These are phyloP conservation scores for Aeminium ludgeri DNA, from an alignment of 495 filamentous ascomycete species.

Conservation along the genomic window DNA sequence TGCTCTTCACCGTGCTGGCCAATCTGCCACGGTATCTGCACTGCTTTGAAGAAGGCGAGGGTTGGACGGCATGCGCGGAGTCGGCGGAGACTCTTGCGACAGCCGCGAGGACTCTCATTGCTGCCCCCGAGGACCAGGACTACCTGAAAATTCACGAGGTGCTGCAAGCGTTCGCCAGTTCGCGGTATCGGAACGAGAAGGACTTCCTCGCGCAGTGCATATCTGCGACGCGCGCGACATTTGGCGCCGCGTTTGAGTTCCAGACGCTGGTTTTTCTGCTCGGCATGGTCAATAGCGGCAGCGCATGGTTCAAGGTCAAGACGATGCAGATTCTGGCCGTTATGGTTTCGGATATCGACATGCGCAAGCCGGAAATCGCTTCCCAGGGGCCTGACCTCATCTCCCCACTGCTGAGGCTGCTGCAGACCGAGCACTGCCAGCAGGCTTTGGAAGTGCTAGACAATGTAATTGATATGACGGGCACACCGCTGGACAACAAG, in stretches of 20 bases:
- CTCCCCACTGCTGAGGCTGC: slow-evolving; percentile 71
- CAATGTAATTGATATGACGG: slow-evolving; percentile 84
- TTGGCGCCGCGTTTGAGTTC: slow-evolving; percentile 70
- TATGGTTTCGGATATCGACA: slow-evolving; percentile 80
- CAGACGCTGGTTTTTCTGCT: slow-evolving; percentile 76
- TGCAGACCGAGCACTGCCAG: slow-evolving; percentile 86
- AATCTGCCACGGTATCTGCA: slow-evolving; percentile 81
- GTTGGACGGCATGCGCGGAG: slow-evolving; percentile 36
- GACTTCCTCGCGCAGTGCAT: slow-evolving; percentile 67
- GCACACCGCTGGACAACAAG: slow-evolving; percentile 80
- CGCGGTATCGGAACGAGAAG: slow-evolving; percentile 48
- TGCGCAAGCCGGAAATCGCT: slow-evolving; percentile 78
- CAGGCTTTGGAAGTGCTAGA: slow-evolving; percentile 83
- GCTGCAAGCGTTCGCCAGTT: slow-evolving; percentile 52
- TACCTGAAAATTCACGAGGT: slow-evolving; percentile 37
- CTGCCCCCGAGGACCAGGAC: slow-evolving; percentile 54
- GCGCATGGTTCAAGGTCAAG: slow-evolving; percentile 77
- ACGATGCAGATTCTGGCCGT: slow-evolving; percentile 79
- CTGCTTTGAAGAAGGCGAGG: slow-evolving; percentile 48
- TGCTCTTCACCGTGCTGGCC: slow-evolving; percentile 70
- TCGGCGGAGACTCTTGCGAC: slow-evolving; percentile 52
- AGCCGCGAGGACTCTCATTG: too few relatives aligned
- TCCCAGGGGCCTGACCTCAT: slow-evolving; percentile 88
- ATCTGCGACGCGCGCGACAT: slow-evolving; percentile 57
- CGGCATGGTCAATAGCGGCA: slow-evolving; percentile 74